Evolutionary conservation across 148 eudicot species (phyloP).

Genomic region (Heliosperma pusillum): DNA sequence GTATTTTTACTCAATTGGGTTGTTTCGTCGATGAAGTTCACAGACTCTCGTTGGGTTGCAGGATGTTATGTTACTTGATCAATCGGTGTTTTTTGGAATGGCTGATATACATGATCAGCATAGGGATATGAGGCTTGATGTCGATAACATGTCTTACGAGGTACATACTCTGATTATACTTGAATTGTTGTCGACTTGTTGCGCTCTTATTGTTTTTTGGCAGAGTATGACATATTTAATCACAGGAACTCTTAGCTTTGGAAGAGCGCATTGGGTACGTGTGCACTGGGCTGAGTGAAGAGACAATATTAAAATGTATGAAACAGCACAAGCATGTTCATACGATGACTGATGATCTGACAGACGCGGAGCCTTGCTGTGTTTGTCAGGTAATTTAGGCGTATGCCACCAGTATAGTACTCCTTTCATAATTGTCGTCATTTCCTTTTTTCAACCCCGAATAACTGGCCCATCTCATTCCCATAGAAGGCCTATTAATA

Average conservation of each 20-base stretch:
- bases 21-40: too few relatives aligned
- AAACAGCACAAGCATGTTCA: constrained; percentile 52
- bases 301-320: constrained; percentile 44
- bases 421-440: background rate
- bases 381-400: constrained; percentile 61
- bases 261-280: constrained; percentile 93
- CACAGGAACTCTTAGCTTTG: constrained; percentile 79
- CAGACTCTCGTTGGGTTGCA: constrained; percentile 21
- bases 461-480: too few relatives aligned
- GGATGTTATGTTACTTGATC: constrained; percentile 95
- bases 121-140: constrained; percentile 94
- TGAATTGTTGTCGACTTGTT: background rate
- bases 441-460: background rate
- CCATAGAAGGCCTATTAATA: too few relatives aligned
- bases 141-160: constrained; percentile 99
- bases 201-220: background rate
- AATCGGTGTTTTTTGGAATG: constrained; percentile 66
- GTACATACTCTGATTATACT: constrained; percentile 24
- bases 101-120: constrained; percentile 81
- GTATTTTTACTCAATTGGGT: too few relatives aligned
- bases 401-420: background rate
- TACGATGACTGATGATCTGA: constrained; percentile 32
- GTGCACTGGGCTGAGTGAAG: constrained; percentile 75
- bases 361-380: constrained; percentile 79
- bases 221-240: background rate